Conservation (phyloP, 352 stramenopile genomes). For the Globisporangium polare region DNA sequence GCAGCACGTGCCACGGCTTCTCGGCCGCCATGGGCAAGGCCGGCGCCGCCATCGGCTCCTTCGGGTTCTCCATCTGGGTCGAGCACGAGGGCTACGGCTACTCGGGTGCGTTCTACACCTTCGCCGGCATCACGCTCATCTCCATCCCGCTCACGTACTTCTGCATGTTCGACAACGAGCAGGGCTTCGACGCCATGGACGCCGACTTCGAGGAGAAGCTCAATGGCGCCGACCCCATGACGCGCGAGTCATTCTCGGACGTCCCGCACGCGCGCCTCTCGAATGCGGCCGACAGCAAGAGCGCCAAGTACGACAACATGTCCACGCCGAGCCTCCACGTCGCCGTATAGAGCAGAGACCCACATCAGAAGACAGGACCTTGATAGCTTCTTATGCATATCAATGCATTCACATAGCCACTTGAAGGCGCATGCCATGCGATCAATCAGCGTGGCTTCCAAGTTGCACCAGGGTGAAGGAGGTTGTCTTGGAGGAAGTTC, state of each 20-base stretch:
- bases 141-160: slow-evolving; percentile 62
- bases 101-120: slow-evolving; percentile 55
- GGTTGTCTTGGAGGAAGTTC: too few relatives aligned
- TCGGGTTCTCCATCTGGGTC: slow-evolving; percentile 63
- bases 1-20: slow-evolving; percentile 85
- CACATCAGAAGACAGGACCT: not conserved
- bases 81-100: slow-evolving; percentile 56
- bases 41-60: slow-evolving; percentile 73
- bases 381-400: not conserved
- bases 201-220: slow-evolving; percentile 40
- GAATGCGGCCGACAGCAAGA: not conserved
- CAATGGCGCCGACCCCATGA: slow-evolving; percentile 7
- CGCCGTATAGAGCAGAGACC: slow-evolving; percentile 10
- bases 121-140: slow-evolving; percentile 42
- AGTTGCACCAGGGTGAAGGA: too few relatives aligned
- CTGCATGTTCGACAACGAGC: slow-evolving; percentile 63
- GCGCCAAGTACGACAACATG: slow-evolving; percentile 13
- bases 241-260: slow-evolving; percentile 14
- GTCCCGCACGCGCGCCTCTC: slow-evolving; percentile 3
- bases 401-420: not conserved
- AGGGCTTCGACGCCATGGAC: slow-evolving; percentile 55
- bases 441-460: too few relatives aligned
- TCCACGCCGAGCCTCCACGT: slow-evolving; percentile 7
- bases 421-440: not conserved
- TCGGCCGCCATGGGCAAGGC: slow-evolving; percentile 85